Percentiles rank a stretch among this genome's conserved stretches.
Conservation (phyloP, 208 protist genomes). For the Trypanosoma rangeli region DNA sequence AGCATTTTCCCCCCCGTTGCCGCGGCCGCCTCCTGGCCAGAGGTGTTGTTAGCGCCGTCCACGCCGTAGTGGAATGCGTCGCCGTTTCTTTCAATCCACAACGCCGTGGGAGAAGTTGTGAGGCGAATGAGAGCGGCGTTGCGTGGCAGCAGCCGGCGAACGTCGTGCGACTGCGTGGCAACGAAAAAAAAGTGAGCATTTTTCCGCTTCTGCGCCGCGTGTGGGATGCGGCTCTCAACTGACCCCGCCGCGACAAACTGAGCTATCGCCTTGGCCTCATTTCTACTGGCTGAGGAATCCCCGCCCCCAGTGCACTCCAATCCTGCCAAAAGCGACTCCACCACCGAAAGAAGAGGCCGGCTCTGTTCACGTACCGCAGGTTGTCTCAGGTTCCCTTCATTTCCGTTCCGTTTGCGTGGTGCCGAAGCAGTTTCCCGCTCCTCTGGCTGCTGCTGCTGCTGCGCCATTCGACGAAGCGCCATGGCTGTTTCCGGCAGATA, state of each 20-base stretch:
- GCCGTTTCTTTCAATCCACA: conserved; percentile 78
- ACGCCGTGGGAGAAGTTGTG: conserved; percentile 46
- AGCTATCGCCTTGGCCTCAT: conserved; percentile 30
- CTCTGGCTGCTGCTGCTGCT: conserved; percentile 9
- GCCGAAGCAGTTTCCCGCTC: not conserved
- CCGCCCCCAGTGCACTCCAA: conserved; percentile 2
- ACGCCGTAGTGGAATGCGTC: conserved; percentile 43
- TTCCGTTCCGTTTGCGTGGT: not conserved
- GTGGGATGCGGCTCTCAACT: not conserved
- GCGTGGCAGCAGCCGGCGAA: conserved; percentile 48
- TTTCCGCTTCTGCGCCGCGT: not conserved
- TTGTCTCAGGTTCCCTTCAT: not conserved
- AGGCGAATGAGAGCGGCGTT: conserved; percentile 61
- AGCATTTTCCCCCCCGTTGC: conserved; percentile 13
- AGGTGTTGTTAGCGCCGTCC: conserved; percentile 6
- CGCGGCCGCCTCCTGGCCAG: not conserved
- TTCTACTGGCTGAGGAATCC: not conserved
- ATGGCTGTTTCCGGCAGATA: conserved; percentile 33
- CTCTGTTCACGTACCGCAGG: not conserved
- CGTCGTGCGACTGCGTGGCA: conserved; percentile 80
- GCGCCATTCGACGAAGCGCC: conserved; percentile 19
- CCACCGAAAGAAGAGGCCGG: not conserved
- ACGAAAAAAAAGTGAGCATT: conserved; percentile 50
- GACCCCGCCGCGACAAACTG: conserved; percentile 18
- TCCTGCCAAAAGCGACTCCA: conserved; percentile 14